Evolutionary conservation across 352 stramenopile genomes (phyloP).

Genomic region (Globisporangium spiculum): DNA sequence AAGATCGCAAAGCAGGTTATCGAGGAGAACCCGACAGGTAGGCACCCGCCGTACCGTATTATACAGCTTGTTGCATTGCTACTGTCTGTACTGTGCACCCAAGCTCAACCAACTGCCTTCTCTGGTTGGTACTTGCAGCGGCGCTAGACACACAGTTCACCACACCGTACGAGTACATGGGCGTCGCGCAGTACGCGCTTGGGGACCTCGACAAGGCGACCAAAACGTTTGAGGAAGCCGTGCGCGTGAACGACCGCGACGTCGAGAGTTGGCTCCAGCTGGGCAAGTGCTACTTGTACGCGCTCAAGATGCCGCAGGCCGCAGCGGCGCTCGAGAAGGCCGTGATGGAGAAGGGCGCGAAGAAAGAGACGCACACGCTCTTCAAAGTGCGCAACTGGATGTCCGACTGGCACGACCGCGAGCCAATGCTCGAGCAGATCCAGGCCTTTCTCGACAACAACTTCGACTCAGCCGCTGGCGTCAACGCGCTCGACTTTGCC

Average conservation of each 20-base stretch:
- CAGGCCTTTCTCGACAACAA: conserved; percentile 22
- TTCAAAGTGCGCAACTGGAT: conserved; percentile 74
- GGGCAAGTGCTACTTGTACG: conserved; percentile 67
- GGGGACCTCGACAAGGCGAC: conserved; percentile 55
- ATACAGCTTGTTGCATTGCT: neutral
- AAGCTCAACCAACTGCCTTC: neutral
- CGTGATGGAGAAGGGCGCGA: conserved; percentile 36
- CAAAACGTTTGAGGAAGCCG: conserved; percentile 53
- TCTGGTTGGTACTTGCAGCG: neutral
- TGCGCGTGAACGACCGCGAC: conserved; percentile 50
- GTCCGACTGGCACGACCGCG: conserved; percentile 57
- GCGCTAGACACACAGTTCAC: conserved; percentile 29
- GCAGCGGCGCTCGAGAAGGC: conserved; percentile 46
- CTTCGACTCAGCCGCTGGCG: conserved; percentile 13
- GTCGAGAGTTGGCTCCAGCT: conserved; percentile 59
- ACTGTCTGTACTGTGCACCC: neutral
- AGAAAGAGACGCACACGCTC: conserved; percentile 35
- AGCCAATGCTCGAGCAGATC: conserved; percentile 42
- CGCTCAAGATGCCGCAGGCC: conserved; percentile 40
- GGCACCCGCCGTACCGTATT: neutral
- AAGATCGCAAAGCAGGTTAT: conserved; percentile 36
- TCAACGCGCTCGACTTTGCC: conserved; percentile 47
- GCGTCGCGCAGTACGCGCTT: conserved; percentile 65
- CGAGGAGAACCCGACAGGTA: conserved; percentile 37
- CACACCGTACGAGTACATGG: conserved; percentile 67